phyloP scores from a whole-genome alignment of 202 grass and related monocot genomes.

The Musa balbisiana region DNA sequence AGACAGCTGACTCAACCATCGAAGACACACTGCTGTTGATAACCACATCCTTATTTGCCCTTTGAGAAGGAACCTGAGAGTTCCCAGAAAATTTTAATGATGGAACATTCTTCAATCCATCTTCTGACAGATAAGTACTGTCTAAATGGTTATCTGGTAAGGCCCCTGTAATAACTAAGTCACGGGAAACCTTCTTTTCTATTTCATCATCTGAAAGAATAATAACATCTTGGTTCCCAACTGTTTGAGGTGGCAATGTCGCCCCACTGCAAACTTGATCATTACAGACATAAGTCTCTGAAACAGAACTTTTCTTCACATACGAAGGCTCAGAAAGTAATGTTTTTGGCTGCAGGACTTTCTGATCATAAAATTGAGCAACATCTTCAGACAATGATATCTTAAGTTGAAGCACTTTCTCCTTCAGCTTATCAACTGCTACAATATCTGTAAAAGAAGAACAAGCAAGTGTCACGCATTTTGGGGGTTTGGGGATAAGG shows the following conservation, averaged over 20 bases:
- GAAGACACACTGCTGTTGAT: conserved; percentile 28
- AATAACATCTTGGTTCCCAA: conserved; percentile 41
- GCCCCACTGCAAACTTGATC: conserved; percentile 27
- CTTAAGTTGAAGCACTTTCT: conserved; percentile 48
- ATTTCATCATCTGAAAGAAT: conserved; percentile 73
- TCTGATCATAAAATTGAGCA: conserved; percentile 19
- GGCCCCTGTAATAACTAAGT: conserved; percentile 26
- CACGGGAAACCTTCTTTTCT: conserved; percentile 26
- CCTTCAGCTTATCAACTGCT: conserved; percentile 50
- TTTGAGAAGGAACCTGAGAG: conserved; percentile 23
- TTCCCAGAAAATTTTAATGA: conserved; percentile 19
- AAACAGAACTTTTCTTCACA: conserved; percentile 18
- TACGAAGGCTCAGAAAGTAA: conserved; percentile 16
- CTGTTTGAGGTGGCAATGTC: conserved; percentile 17
- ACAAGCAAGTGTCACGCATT: conserved; percentile 25
- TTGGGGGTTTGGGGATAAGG: too few species aligned
- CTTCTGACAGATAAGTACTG: conserved; percentile 16
- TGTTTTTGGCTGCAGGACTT: conserved; percentile 2
- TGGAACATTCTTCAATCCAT: conserved; percentile 21
- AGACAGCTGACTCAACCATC: conserved; percentile 34
- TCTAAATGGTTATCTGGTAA: conserved; percentile 6
- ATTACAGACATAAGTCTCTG: conserved; percentile 12
- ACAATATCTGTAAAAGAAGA: conserved; percentile 52
- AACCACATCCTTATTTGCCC: neutral
- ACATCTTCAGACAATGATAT: conserved; percentile 48